Base-by-base conservation (phyloP, 1,284 basidiomycete species). In the Vanrija sp. region DNA sequence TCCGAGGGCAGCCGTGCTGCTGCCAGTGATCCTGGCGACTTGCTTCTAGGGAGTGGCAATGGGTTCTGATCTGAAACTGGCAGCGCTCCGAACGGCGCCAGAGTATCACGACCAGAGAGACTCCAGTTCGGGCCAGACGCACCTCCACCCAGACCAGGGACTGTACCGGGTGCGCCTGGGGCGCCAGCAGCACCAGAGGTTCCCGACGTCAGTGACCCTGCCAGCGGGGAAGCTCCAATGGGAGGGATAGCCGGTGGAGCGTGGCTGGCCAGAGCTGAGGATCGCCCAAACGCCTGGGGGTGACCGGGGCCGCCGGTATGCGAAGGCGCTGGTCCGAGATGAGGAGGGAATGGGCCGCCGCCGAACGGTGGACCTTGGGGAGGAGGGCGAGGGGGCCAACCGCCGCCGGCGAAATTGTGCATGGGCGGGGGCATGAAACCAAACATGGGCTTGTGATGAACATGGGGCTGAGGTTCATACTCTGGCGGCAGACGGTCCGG, bases 401-500 rank as follows among this genome's bases (percentile, higher is more conserved):
- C 57, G 16, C 49, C 44, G 44, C 44, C 44, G 18, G n/a, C 60
- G 46, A 55, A 54, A 51, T 52, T 48, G 52, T 57, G 62, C 52
- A 54, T 55, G 49, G 44, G 58, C 44, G 52, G 54, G 23, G 57
- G 40, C 47, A 51, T 60, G 25, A 45, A 46, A 16, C 49, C 54
- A 42, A 54, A 60, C 59, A 62, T 57, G 42, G 51, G 45, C 69
- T 68, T 49, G 56, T 68, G 59, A 49, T 58, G n/a, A 45, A 62
- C 57, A 67, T 71, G 69, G 52, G 75, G 60, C 77, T 82, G 66
- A 76, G 79, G 65, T 81, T 85, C 63, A 75, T 79, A 77, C 64
- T 80, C 79, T 60, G 78, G 78, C 46, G 83, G 82, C 54, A 92
- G 79, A 26, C 90, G 83, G 75, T 95, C 91, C 9, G 87, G 86